Evolutionary conservation across 768 basidiomycete genomes (phyloP).

Genomic region (Infundibulicybe gibba): DNA sequence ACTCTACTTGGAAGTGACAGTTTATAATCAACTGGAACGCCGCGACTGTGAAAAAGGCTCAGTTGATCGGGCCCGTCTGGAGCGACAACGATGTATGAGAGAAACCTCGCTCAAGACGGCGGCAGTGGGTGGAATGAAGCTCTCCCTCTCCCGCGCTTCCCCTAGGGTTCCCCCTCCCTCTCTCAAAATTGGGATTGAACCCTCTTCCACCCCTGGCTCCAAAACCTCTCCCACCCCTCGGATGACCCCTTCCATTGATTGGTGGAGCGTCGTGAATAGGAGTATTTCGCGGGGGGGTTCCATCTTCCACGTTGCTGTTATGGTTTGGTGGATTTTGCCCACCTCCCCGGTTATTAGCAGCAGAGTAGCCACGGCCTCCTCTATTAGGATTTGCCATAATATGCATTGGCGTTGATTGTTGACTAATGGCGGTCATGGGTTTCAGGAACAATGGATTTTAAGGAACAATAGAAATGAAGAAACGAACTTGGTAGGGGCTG

Average conservation of each 20-base stretch:
- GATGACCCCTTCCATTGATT: conserved; percentile 18
- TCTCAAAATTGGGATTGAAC: conserved; percentile 20
- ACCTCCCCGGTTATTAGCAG: conserved; percentile 29
- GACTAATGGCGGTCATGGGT: conserved; percentile 11
- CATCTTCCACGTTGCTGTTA: neutral
- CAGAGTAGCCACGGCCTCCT: conserved; percentile 32
- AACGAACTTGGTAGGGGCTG: conserved; percentile 31
- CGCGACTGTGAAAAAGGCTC: neutral
- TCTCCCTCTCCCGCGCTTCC: conserved; percentile 34
- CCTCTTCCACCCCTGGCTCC: conserved; percentile 29
- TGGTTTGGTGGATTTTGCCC: conserved; percentile 12
- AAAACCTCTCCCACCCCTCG: conserved; percentile 22
- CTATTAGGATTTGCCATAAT: conserved; percentile 81
- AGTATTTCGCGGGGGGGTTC: neutral
- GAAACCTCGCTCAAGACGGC: conserved; percentile 21
- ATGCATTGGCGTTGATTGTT: conserved; percentile 37
- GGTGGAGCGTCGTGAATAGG: conserved; percentile 12
- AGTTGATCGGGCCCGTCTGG: too few species aligned
- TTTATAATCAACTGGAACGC: too few species aligned
- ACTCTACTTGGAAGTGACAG: too few species aligned
- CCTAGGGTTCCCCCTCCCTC: conserved; percentile 27
- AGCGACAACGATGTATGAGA: too few species aligned
- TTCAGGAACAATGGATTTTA: conserved; percentile 2
- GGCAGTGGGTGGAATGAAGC: conserved; percentile 23
- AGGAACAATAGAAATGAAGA: conserved; percentile 9